These are phyloP conservation scores for Tephrocybe sp. DNA, from an alignment of 768 basidiomycete genomes.

Conservation along the genomic window DNA sequence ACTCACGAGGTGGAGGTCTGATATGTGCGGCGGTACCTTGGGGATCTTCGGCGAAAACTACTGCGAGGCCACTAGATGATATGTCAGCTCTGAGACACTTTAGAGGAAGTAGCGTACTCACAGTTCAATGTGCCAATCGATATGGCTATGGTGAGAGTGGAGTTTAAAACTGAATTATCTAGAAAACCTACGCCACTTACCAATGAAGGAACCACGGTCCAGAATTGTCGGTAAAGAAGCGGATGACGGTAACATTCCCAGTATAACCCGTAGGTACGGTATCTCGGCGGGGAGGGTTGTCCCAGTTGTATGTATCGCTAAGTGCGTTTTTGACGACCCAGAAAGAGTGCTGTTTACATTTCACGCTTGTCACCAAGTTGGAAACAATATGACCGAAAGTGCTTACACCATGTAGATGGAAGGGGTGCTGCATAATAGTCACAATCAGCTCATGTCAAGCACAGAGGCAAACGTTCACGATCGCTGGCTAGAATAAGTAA, in stretches of 20 bases:
- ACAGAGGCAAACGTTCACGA: constrained; percentile 7
- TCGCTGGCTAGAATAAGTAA: background rate
- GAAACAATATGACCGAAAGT: background rate
- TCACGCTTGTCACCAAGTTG: background rate
- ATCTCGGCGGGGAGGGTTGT: constrained; percentile 25
- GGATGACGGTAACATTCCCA: constrained; percentile 42
- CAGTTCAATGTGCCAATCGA: constrained; percentile 10
- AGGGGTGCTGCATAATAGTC: constrained; percentile 19
- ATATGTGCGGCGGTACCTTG: background rate
- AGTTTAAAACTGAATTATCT: too few relatives aligned
- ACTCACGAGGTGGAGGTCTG: background rate
- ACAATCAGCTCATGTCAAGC: background rate
- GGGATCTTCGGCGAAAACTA: constrained; percentile 3
- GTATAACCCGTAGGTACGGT: constrained; percentile 29
- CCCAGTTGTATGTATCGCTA: constrained; percentile 22
- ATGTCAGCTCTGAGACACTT: background rate
- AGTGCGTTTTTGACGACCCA: constrained; percentile 32
- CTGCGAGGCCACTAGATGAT: background rate
- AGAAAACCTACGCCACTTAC: background rate
- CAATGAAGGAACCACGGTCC: constrained; percentile 43
- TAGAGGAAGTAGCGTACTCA: background rate
- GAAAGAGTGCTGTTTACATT: constrained; percentile 29
- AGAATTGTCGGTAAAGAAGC: constrained; percentile 61
- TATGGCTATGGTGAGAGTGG: background rate
- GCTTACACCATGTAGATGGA: constrained; percentile 28